phyloP scores from a whole-genome alignment of 805 yeast genomes.

The Kodamaea sagamina region DNA sequence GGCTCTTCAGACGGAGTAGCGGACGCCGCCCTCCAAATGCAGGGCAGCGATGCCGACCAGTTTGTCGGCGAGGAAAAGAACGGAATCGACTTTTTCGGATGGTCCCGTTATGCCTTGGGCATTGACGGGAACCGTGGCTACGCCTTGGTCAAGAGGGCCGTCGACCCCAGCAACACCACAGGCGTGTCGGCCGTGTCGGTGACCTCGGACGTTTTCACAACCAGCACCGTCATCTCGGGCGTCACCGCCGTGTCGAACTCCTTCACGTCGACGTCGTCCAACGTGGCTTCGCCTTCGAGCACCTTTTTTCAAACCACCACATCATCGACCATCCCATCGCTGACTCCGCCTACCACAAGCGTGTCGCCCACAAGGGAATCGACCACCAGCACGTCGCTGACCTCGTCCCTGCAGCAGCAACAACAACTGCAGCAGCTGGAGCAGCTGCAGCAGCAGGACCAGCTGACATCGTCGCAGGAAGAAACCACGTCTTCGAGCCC shows the following conservation, averaged over 20 bases:
- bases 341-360: slow-evolving; percentile 1
- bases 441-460: not conserved
- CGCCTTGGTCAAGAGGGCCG: slow-evolving; percentile 9
- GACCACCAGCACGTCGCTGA: not conserved
- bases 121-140: not conserved
- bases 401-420: not conserved
- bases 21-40: not conserved
- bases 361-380: not conserved
- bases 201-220: not conserved
- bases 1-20: not conserved
- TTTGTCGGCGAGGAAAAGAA: slow-evolving; percentile 1
- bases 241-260: slow-evolving; percentile 1
- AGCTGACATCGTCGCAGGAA: not conserved
- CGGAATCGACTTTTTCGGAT: slow-evolving; percentile 2
- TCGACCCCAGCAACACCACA: slow-evolving; percentile 19
- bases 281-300: slow-evolving; percentile 4
- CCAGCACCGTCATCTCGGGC: no score
- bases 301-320: not conserved
- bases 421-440: no score
- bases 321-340: slow-evolving; percentile 1
- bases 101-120: slow-evolving; percentile 3
- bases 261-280: not conserved
- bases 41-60: slow-evolving; percentile 4
- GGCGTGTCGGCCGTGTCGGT: slow-evolving; percentile 25
- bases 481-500: slow-evolving; percentile 4